These are phyloP conservation scores for Brassica napus DNA, from an alignment of 345 rosid species.

Conservation along the genomic window DNA sequence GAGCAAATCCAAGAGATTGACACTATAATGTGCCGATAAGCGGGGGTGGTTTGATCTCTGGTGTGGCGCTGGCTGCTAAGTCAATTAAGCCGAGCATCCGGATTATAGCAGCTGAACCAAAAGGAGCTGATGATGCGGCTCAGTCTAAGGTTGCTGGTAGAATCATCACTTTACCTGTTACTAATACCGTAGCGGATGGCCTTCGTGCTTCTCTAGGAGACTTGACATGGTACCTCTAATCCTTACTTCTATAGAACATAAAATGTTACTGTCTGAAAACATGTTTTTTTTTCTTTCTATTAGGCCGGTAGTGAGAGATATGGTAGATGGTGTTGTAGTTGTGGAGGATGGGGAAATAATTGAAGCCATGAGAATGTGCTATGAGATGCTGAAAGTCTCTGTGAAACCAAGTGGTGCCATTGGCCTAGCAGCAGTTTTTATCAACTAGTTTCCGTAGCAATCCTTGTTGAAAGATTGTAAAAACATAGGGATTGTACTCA, in stretches of 20 bases:
- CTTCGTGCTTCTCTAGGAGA: constrained; percentile 84
- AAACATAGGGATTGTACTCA: constrained; percentile 62
- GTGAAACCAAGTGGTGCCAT: constrained; percentile 96
- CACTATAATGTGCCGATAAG: constrained; percentile 78
- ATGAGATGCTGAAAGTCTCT: constrained; percentile 75
- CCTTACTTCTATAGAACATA: background rate
- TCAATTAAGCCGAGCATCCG: constrained; percentile 75
- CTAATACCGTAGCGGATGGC: constrained; percentile 82
- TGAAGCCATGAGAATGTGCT: constrained; percentile 84
- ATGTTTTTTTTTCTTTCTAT: background rate
- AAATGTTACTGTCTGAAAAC: background rate
- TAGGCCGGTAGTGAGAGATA: constrained; percentile 84
- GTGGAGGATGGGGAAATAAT: constrained; percentile 71
- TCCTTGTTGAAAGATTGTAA: constrained; percentile 55
- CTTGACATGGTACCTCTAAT: constrained; percentile 68
- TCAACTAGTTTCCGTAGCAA: constrained; percentile 58
- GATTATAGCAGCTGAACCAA: constrained; percentile 82
- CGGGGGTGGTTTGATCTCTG: constrained; percentile 88
- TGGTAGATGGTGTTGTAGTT: constrained; percentile 67
- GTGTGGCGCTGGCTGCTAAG: constrained; percentile 93
- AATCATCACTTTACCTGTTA: constrained; percentile 63
- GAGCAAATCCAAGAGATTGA: constrained; percentile 74
- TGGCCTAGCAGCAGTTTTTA: constrained; percentile 87
- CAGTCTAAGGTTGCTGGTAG: constrained; percentile 78
- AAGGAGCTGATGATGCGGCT: constrained; percentile 90